These are phyloP conservation scores for Rubia balearica DNA, from an alignment of 305 asterid genomes.

Conservation along the genomic window DNA sequence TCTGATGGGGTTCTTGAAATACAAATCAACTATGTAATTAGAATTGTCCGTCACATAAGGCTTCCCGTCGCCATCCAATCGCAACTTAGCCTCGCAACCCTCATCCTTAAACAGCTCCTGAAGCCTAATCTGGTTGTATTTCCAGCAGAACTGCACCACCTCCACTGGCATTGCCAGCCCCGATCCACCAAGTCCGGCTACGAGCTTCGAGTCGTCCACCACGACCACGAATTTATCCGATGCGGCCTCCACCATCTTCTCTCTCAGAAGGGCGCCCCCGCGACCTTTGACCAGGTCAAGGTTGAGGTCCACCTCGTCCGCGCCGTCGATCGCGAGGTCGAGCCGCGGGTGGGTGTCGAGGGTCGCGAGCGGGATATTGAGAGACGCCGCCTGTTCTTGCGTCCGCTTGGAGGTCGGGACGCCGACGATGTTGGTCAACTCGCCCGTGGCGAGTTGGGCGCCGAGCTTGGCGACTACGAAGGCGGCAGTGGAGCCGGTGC, in stretches of 20 bases:
- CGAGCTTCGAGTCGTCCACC: constrained; percentile 76
- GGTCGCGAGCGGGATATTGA: constrained; percentile 65
- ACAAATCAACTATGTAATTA: constrained; percentile 85
- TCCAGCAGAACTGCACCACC: constrained; percentile 94
- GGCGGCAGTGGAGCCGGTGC: constrained; percentile 97
- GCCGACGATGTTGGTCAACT: constrained; percentile 62
- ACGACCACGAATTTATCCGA: constrained; percentile 77
- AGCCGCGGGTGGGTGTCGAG: constrained; percentile 68
- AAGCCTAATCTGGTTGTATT: constrained; percentile 63
- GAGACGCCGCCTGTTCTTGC: constrained; percentile 67
- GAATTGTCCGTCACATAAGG: constrained; percentile 84
- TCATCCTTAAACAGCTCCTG: constrained; percentile 61
- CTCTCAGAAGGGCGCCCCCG: constrained; percentile 91
- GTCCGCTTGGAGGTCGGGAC: constrained; percentile 91
- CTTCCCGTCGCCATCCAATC: constrained; percentile 64
- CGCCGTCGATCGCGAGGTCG: constrained; percentile 93
- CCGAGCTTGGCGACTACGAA: constrained; percentile 87
- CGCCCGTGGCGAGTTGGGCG: constrained; percentile 55
- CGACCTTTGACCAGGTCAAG: constrained; percentile 91
- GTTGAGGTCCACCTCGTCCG: constrained; percentile 87
- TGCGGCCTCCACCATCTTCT: constrained; percentile 96
- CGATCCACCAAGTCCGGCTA: constrained; percentile 69
- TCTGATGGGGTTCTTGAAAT: constrained; percentile 70
- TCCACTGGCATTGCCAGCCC: constrained; percentile 94
- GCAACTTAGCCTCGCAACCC: constrained; percentile 69